Base-by-base conservation (phyloP, 2,329 filamentous ascomycete genomes). In the Teratosphaeria viscida region DNA sequence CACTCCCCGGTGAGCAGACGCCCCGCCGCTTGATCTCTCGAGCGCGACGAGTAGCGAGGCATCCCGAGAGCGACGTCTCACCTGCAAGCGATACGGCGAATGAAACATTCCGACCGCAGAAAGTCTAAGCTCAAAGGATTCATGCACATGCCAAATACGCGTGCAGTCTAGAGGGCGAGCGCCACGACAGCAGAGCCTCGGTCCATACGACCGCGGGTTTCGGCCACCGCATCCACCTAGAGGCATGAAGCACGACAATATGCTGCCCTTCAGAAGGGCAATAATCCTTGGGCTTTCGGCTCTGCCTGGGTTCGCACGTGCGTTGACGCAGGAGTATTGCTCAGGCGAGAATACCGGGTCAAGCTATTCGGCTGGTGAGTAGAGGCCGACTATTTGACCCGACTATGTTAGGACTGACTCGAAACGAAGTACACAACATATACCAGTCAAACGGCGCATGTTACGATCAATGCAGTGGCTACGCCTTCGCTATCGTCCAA, bases 361-460 rank as follows among this genome's bases (percentile, higher is more conserved):
- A 6, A 68, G 67, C 60, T 69, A 66, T 55, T 63, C 63, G 47
- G 63, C 64, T 55, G 71, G 76, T 78, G 68, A 66, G 74, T 67
- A 47, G 26, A 52, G 52, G 27, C 23, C 59, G 58, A 57, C 61
- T 63, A 59, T 56, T 55, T 54, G 23, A 12, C 4, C 37, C 19
- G 12, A 58, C 7, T 34, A 26, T 55, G n/a, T 55, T 14, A 16
- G 32, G 12, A 35, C 57, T 59, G 26, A 59, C 57, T 34, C 23
- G 19, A 26, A n/a, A 35, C 54, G 8, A 66, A 74, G 73, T 71
- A 58, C 61, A 71, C 60, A 63, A 71, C 61, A 72, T 69, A 53
- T 77, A 68, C 58, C 86, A 90, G 71, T 88, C 87, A 23, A 85
- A 89, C 65, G 88, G 88, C 34, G 79, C 85, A 12, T 92, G 89